Evolutionary conservation across 768 basidiomycete species (phyloP), one percentile per base, ranked within the genome.

Genomic region (Lactarius deliciosus): DNA sequence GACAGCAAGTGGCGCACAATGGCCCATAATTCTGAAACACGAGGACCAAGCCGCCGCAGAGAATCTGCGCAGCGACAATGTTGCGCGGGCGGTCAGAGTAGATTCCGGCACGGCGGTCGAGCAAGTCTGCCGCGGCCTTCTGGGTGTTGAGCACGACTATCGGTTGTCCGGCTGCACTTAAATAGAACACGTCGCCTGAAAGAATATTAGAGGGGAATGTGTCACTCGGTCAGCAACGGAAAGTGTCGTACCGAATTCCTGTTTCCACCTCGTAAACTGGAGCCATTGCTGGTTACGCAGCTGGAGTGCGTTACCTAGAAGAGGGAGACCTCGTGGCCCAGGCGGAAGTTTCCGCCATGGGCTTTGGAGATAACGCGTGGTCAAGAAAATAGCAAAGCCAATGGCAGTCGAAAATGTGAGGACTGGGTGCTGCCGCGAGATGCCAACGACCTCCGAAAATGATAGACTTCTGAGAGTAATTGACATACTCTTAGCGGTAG

Each of bases 51-150:
- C 69, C 67, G 20, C 69, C 69, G 7, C 62, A 64, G 22, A 60
- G 47, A 20, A 70, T 70, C 32, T 64, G 54, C 43, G 58, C 61
- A n/a, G 61, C 45, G 28, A 69, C 64, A 16, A 69, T 63, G 54
- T 57, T 61, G n/a, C 57, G 68, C 1, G 68, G 65, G 11, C 68
- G 60, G 25, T 63, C 68, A 25, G 68, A 69, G 45, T 67, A 69
- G 25, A 67, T 69, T 40, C 57, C 57, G 1, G 68, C 50, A 15
- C 68, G 60, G 25, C 68, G 68, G 41, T 73, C 74, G 5, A 73
- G 68, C 34, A 75, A 45, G n/a, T 75, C 74, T 15, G 59, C 56
- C 18, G 73, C 70, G 9, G 63, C 74, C 57, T 75, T 68, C 30
- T 69, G 66, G 45, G 68, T 53, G 55, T 73, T 75, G 55, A 75